Conservation (phyloP, 73 alveolate species). For the Symbiodinium pilosum region DNA sequence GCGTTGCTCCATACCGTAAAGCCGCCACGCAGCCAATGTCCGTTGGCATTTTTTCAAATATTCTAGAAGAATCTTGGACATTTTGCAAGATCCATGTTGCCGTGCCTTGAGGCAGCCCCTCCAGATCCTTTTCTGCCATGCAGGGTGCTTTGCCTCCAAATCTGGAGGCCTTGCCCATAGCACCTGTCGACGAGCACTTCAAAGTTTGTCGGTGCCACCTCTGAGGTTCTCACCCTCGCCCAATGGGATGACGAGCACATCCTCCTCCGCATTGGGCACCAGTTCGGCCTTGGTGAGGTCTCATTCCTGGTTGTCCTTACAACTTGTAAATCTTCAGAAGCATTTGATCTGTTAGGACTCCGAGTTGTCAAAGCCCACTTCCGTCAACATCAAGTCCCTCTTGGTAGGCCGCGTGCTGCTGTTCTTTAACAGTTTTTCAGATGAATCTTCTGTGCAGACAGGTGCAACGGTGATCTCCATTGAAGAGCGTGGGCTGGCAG, state of each 20-base stretch:
- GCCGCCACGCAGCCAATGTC: conserved; percentile 12
- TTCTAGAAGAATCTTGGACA: too few species aligned
- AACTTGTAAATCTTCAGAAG: not conserved
- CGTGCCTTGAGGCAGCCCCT: too few species aligned
- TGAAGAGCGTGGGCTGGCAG: conserved; percentile 58
- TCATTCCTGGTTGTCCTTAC: not conserved
- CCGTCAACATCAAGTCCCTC: not conserved
- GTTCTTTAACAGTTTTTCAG: too few species aligned
- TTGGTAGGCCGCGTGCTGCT: conserved; percentile 25
- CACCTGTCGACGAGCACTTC: not conserved
- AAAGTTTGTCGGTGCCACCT: not conserved
- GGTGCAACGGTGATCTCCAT: conserved; percentile 38
- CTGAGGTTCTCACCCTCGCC: conserved; percentile 9
- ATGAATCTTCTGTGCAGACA: not conserved
- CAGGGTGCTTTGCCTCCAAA: not conserved
- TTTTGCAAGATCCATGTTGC: too few species aligned
- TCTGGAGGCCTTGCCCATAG: not conserved
- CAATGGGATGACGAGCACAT: conserved; percentile 20
- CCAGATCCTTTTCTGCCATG: not conserved
- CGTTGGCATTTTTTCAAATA: too few species aligned
- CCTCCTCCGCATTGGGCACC: conserved; percentile 74
- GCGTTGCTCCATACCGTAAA: not conserved
- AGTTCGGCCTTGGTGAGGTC: conserved; percentile 57
- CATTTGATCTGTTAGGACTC: not conserved
- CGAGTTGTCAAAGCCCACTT: conserved; percentile 43